Evolutionary conservation across 2,329 filamentous ascomycete species (phyloP).

Genomic region (Hyphodiscus sp.): DNA sequence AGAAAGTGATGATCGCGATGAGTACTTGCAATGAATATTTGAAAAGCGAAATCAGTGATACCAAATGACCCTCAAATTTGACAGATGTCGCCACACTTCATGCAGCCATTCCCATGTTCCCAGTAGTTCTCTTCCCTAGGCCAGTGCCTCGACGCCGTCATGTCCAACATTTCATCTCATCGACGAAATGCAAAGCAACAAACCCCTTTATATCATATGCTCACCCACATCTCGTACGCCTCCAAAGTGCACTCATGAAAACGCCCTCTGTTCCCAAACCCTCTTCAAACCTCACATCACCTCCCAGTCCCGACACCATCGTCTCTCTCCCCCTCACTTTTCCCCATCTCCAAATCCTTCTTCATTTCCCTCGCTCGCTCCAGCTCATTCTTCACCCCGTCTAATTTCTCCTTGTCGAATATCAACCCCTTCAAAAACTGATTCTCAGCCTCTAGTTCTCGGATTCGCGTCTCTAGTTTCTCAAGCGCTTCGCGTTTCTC

Average conservation of each 20-base stretch:
- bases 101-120: too few relatives aligned
- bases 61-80: conserved; percentile 1
- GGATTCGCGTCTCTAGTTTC: conserved; percentile 63
- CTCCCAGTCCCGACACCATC: conserved; percentile 1
- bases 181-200: background rate
- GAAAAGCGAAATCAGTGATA: background rate
- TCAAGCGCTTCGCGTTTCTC: conserved; percentile 75
- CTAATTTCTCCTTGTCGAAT: conserved; percentile 42
- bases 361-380: background rate
- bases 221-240: too few relatives aligned
- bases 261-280: background rate
- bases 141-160: background rate
- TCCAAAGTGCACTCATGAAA: background rate
- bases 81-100: background rate
- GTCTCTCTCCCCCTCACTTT: conserved; percentile 3
- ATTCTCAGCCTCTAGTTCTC: conserved; percentile 72
- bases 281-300: too few relatives aligned
- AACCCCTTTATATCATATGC: background rate
- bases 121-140: background rate
- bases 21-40: background rate
- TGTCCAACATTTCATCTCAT: background rate
- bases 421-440: conserved; percentile 73
- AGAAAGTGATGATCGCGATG: conserved; percentile 17
- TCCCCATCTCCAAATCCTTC: conserved; percentile 1
- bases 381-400: conserved; percentile 15